A percentile compares a stretch with the other conserved stretches of the same genome.
Evolutionary conservation across 768 basidiomycete genomes (phyloP).

Genomic region (Phylloporus rhodoxanthus): DNA sequence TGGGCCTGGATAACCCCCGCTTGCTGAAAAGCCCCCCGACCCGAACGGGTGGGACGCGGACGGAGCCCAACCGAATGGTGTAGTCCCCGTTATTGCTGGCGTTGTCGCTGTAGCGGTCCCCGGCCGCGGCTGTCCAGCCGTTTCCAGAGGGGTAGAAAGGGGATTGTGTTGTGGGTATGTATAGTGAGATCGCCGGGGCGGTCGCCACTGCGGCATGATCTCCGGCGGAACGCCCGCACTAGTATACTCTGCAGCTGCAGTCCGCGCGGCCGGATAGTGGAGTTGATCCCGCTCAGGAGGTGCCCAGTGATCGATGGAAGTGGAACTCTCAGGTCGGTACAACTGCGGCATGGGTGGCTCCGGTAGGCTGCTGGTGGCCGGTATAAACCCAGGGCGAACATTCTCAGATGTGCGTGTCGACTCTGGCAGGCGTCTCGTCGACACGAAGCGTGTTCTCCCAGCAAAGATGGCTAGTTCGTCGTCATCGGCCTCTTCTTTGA

Average conservation of each 20-base stretch:
- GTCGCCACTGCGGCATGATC: conserved; percentile 22
- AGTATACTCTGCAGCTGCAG: conserved; percentile 5
- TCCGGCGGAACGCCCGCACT: conserved; percentile 5
- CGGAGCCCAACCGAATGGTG: conserved; percentile 12
- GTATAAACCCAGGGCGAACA: conserved; percentile 1
- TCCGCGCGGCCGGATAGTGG: conserved; percentile 1
- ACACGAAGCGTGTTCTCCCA: conserved; percentile 59
- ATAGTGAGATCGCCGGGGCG: conserved; percentile 25
- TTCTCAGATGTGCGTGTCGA: conserved; percentile 10
- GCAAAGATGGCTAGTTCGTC: conserved; percentile 69
- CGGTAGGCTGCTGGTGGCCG: background rate
- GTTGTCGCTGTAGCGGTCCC: conserved; percentile 11
- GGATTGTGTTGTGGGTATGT: conserved; percentile 21
- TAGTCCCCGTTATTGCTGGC: background rate
- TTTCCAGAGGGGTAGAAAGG: conserved; percentile 3
- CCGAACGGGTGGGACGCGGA: background rate
- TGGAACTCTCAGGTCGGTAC: conserved; percentile 14
- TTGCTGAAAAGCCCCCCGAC: conserved; percentile 8
- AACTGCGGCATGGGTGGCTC: conserved; percentile 4
- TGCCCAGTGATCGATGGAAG: conserved; percentile 13
- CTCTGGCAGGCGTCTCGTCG: conserved; percentile 35
- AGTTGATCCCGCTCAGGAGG: conserved; percentile 13
- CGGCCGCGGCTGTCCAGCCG: conserved; percentile 3
- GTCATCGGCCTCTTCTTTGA: conserved; percentile 47
- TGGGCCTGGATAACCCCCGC: background rate